phyloP scores from a whole-genome alignment of 495 filamentous ascomycete species.

The Terfezia boudieri region DNA sequence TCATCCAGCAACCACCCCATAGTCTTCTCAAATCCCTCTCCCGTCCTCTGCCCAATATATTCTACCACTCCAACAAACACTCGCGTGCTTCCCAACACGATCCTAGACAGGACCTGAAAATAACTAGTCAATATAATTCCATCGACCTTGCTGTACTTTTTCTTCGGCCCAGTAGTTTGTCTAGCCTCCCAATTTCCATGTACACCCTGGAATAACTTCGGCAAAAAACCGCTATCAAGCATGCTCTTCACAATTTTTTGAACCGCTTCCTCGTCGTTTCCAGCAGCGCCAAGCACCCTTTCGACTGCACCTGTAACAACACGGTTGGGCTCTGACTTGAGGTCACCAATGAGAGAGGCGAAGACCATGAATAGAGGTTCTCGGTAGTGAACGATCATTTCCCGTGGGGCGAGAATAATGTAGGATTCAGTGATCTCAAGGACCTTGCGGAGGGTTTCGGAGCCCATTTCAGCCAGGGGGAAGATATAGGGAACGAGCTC shows the following conservation, averaged over 20 bases:
- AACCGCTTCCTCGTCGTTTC: slow-evolving; percentile 45
- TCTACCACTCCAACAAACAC: slow-evolving; percentile 39
- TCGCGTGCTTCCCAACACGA: slow-evolving; percentile 44
- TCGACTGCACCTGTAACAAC: slow-evolving; percentile 46
- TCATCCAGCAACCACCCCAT: slow-evolving; percentile 54
- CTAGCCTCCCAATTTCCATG: slow-evolving; percentile 46
- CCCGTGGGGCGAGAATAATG: slow-evolving; percentile 51
- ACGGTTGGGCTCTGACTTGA: slow-evolving; percentile 42
- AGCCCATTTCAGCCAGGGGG: slow-evolving; percentile 46
- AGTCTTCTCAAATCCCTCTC: slow-evolving; percentile 27
- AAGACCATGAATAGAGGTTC: slow-evolving; percentile 22
- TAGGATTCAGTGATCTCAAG: slow-evolving; percentile 59
- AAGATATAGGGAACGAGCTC: slow-evolving; percentile 45
- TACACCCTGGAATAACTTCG: slow-evolving; percentile 44
- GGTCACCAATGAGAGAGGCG: slow-evolving; percentile 30
- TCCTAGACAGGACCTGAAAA: slow-evolving; percentile 56
- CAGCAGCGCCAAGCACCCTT: slow-evolving; percentile 42
- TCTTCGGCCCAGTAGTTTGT: slow-evolving; percentile 55
- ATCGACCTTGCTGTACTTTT: slow-evolving; percentile 36
- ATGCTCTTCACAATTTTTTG: slow-evolving; percentile 43
- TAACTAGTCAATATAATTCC: slow-evolving; percentile 59
- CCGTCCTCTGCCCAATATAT: slow-evolving; percentile 20
- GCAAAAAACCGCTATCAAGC: slow-evolving; percentile 41
- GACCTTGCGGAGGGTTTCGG: slow-evolving; percentile 43
- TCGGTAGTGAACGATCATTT: slow-evolving; percentile 33